These are phyloP conservation scores for Termitomyces sp. DNA, from an alignment of 768 basidiomycete genomes.

Conservation along the genomic window DNA sequence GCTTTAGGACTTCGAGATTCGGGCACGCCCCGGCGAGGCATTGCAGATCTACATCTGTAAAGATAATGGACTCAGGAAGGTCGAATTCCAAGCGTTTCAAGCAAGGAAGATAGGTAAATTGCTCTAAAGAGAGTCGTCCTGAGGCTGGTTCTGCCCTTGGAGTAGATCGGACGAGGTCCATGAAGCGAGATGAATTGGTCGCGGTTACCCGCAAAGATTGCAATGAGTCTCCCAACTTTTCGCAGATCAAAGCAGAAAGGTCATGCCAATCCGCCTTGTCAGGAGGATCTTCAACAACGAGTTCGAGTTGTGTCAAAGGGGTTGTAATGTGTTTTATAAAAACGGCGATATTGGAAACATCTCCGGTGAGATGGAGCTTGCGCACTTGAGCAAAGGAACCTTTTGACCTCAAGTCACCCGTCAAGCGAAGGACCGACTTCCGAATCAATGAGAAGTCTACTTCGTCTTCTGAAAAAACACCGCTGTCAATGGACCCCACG, in stretches of 20 bases:
- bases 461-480: slow-evolving; percentile 74
- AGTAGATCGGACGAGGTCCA: slow-evolving; percentile 75
- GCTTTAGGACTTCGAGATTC: slow-evolving; percentile 58
- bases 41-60: slow-evolving; percentile 54
- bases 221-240: slow-evolving; percentile 54
- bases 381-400: slow-evolving; percentile 54
- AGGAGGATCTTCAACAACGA: slow-evolving; percentile 77
- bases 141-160: slow-evolving; percentile 57
- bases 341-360: slow-evolving; percentile 60
- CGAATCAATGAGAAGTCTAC: slow-evolving; percentile 72
- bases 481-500: slow-evolving; percentile 63
- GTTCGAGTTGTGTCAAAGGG: slow-evolving; percentile 62
- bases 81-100: slow-evolving; percentile 69
- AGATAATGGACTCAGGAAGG: slow-evolving; percentile 69
- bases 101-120: slow-evolving; percentile 45
- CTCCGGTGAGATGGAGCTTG: slow-evolving; percentile 63
- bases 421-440: slow-evolving; percentile 61
- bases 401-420: slow-evolving; percentile 50
- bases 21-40: slow-evolving; percentile 58
- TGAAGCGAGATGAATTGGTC: slow-evolving; percentile 70
- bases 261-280: slow-evolving; percentile 73
- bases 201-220: slow-evolving; percentile 58
- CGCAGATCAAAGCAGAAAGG: slow-evolving; percentile 55
- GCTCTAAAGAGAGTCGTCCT: slow-evolving; percentile 55
- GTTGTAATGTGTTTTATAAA: slow-evolving; percentile 68